Base-by-base conservation (phyloP, 2,329 filamentous ascomycete genomes). In the Rasamsonia emersonii region DNA sequence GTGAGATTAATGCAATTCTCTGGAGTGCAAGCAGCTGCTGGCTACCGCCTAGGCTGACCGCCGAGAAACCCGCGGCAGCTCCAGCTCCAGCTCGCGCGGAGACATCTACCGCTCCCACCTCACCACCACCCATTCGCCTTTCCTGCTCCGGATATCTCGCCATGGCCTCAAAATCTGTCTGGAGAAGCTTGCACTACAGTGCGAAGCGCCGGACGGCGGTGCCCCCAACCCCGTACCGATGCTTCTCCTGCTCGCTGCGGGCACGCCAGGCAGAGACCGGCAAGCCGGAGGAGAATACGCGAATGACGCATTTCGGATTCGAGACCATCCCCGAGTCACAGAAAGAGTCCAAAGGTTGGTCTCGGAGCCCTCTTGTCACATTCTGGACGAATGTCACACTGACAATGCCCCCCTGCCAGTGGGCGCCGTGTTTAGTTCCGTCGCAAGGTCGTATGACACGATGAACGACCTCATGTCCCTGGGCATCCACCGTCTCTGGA, bases 381-480 rank as follows among this genome's bases (percentile, higher is more conserved):
- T 26, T 20, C 10, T 11, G 27, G 23, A 16, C 6, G 20, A 27
- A 35, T 20, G 13, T 17, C 3, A 24, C 33, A 14, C 13, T 37
- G 8, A 16, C 9, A 11, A 30, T 35, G 20, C 9, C 9, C 11
- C 26, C 65, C n/a, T n/a, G n/a, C n/a, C n/a, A 70, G 88, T 95
- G 24, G 82, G 82, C 38, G 77, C 75, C 24, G 91, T 98, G 37
- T 98, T 98, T 67, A 89, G 85, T 59, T 95, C 82, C 45, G 91
- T 98, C 24, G 91, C 91, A 45, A 79, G 84, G 41, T 86, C 82
- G 11, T 98, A 98, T 64, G 91, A 98, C 61, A 82, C 80, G 41
- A 98, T 98, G 91, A 98, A 98, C 65, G 91, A 98, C 59, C 73
- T 96, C 46, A 98, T 98, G 91, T 96, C 91, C 5, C 75, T 98